A percentile compares a stretch with the other conserved stretches of the same genome.
Conservation (phyloP, 2,329 filamentous ascomycete genomes). For the Botrytis elliptica region DNA sequence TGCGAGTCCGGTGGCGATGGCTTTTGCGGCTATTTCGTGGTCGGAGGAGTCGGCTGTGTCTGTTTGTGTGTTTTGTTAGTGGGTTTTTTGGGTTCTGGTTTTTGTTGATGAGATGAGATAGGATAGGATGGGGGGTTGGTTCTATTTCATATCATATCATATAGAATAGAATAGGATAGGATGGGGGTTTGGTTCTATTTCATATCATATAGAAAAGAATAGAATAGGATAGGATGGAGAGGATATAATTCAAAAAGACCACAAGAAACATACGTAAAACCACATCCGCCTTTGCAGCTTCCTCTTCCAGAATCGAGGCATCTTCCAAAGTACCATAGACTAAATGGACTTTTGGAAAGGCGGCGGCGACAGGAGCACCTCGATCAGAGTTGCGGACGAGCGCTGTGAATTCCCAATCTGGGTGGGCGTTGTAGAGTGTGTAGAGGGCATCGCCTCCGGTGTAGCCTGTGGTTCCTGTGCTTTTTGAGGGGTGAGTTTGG, state of each 20-base stretch:
- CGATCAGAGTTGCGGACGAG: constrained; percentile 50
- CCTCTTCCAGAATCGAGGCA: constrained; percentile 44
- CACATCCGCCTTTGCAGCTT: constrained; percentile 49
- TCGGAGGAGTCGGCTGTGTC: constrained; percentile 47
- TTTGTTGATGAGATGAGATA: not conserved
- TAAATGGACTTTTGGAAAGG: constrained; percentile 49
- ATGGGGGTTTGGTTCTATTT: no score
- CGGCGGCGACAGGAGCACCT: constrained; percentile 45
- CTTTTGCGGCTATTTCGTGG: constrained; percentile 45
- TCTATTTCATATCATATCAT: no score
- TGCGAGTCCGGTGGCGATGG: constrained; percentile 46
- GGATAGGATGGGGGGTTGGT: no score
- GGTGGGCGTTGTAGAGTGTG: constrained; percentile 45
- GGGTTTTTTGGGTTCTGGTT: not conserved
- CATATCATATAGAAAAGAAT: no score
- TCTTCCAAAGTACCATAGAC: constrained; percentile 52
- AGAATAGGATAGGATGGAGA: no score
- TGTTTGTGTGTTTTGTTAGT: constrained; percentile 5
- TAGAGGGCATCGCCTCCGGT: constrained; percentile 47
- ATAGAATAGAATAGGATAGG: no score
- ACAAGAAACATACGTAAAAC: constrained; percentile 41
- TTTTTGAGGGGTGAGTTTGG: not conserved
- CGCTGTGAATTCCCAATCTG: constrained; percentile 50
- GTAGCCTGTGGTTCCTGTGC: constrained; percentile 29
- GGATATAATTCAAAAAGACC: no score